These are phyloP conservation scores for Datisca glomerata DNA, from an alignment of 306 rosid genomes.

Conservation along the genomic window DNA sequence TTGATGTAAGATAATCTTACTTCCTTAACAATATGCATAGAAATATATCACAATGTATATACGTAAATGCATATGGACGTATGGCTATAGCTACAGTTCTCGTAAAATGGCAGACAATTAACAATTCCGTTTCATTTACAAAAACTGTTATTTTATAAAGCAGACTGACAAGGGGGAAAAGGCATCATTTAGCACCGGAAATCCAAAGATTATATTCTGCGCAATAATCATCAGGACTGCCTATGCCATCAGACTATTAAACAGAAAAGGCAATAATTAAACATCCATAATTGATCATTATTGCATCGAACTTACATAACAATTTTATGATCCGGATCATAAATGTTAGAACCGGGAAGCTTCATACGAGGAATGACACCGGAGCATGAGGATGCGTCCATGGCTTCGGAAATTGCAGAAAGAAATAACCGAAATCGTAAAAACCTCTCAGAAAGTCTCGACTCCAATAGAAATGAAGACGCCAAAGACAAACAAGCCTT, in stretches of 20 bases:
- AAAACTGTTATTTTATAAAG: neutral
- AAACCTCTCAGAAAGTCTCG: neutral
- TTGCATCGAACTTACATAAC: neutral
- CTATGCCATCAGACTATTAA: neutral
- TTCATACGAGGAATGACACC: conserved; percentile 1
- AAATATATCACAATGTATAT: too few relatives aligned
- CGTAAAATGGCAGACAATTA: too few relatives aligned
- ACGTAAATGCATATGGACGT: too few relatives aligned
- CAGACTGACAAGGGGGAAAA: neutral
- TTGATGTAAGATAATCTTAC: too few relatives aligned
- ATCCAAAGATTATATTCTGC: neutral
- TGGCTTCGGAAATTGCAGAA: neutral
- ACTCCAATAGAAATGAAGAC: neutral
- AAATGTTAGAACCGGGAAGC: neutral
- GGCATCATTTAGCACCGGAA: neutral
- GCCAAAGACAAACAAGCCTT: neutral
- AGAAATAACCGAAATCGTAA: too few relatives aligned
- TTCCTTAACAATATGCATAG: too few relatives aligned
- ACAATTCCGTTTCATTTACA: too few relatives aligned
- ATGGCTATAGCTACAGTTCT: too few relatives aligned
- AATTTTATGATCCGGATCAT: neutral
- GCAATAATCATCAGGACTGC: neutral
- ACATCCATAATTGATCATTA: neutral
- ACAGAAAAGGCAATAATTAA: neutral
- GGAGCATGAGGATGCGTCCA: conserved; percentile 3